Conservation (phyloP, 2,329 filamentous ascomycete species). For the Monilinia fructicola region DNA sequence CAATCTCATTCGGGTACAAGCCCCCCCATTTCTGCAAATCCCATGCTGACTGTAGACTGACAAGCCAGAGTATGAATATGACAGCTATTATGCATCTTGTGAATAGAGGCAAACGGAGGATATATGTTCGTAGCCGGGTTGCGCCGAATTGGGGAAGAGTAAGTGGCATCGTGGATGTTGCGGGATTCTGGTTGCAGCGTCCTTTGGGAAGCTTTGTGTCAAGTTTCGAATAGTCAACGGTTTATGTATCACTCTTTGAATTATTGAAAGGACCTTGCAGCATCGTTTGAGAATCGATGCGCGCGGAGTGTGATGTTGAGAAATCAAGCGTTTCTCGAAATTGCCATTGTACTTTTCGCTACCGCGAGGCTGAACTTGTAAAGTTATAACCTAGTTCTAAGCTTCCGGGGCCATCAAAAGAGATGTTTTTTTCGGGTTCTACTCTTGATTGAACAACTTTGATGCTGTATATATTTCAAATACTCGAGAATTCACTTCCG, state of each 20-base stretch:
- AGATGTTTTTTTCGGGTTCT: not conserved
- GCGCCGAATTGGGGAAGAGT: conserved; percentile 60
- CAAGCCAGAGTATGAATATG: conserved; percentile 68
- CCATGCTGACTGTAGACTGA: conserved; percentile 68
- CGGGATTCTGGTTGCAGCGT: not conserved
- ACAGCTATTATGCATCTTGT: conserved; percentile 69
- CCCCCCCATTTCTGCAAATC: conserved; percentile 74
- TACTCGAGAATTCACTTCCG: not conserved
- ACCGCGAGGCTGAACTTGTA: conserved; percentile 11
- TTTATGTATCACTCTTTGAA: conserved; percentile 7
- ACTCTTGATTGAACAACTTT: not conserved
- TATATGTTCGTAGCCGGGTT: conserved; percentile 72
- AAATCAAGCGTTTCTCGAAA: conserved; percentile 13
- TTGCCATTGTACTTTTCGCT: conserved; percentile 13
- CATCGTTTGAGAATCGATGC: conserved; percentile 16
- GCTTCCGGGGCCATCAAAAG: not conserved
- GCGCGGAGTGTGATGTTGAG: conserved; percentile 8
- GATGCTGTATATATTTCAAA: not conserved
- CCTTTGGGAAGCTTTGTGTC: not conserved
- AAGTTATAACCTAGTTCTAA: no score
- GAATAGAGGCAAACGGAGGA: conserved; percentile 83
- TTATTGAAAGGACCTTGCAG: not conserved
- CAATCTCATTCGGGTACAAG: conserved; percentile 74
- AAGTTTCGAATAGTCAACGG: not conserved
- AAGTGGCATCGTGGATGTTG: conserved; percentile 14